Percentiles rank a stretch among this genome's conserved stretches.
phyloP scores from a whole-genome alignment of 202 grass and related monocot genomes.

The Digitaria exilis region DNA sequence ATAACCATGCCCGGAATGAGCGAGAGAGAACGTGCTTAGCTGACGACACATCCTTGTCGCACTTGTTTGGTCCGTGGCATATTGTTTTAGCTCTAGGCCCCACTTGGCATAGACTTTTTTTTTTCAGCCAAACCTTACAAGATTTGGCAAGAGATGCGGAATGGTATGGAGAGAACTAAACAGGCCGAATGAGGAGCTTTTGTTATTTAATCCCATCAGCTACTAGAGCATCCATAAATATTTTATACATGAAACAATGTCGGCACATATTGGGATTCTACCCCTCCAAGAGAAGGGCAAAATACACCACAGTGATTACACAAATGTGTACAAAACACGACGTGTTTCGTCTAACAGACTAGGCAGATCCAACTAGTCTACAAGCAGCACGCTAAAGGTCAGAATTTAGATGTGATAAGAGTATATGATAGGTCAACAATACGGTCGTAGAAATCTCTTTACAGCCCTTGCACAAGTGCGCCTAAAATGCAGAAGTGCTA shows the following conservation, averaged over 20 bases:
- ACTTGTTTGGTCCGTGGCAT: too few relatives aligned
- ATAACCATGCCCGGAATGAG: not conserved
- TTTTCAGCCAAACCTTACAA: not conserved
- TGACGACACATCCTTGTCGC: too few relatives aligned
- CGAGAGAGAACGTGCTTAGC: not conserved
- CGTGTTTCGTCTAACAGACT: not conserved
- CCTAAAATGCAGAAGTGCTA: slow-evolving; percentile 33
- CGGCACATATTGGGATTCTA: not conserved
- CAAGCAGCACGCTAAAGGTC: slow-evolving; percentile 8
- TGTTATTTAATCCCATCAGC: not conserved
- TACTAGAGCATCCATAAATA: not conserved
- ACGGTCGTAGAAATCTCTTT: not conserved
- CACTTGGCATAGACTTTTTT: too few relatives aligned
- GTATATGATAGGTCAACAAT: not conserved
- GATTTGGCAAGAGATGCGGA: not conserved
- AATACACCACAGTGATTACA: slow-evolving; percentile 11
- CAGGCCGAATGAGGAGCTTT: not conserved
- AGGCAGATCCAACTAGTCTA: not conserved
- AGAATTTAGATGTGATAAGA: slow-evolving; percentile 11
- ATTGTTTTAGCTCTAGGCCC: too few relatives aligned
- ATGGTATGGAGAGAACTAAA: not conserved
- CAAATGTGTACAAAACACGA: not conserved
- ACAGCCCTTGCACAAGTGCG: slow-evolving; percentile 3
- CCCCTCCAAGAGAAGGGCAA: not conserved
- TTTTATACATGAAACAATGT: slow-evolving; percentile 13